phyloP scores from a whole-genome alignment of 2,329 filamentous ascomycete genomes.

The Lasiodiplodia gonubiensis region DNA sequence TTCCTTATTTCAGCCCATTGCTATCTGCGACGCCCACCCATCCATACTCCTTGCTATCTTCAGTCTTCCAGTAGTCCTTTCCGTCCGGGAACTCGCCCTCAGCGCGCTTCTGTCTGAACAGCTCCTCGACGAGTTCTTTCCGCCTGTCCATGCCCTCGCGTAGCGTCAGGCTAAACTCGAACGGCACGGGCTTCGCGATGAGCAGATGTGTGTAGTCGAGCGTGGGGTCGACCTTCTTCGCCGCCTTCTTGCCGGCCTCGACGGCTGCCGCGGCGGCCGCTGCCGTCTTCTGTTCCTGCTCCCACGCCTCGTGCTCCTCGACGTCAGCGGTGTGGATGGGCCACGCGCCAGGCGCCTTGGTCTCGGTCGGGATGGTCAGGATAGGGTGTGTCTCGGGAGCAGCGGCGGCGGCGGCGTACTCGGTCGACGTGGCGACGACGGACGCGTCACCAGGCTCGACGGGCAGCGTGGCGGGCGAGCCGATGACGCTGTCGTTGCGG shows the following conservation, averaged over 20 bases:
- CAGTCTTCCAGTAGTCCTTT: constrained; percentile 47
- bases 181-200: constrained; percentile 54
- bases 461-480: background rate
- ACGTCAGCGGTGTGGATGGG: background rate
- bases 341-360: constrained; percentile 14
- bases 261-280: background rate
- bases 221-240: constrained; percentile 46
- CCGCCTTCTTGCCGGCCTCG: constrained; percentile 30
- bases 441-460: background rate
- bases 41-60: constrained; percentile 11
- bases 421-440: background rate
- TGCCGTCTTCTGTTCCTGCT: constrained; percentile 17
- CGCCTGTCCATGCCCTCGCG: constrained; percentile 39
- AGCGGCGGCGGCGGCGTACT: constrained; percentile 9
- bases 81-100: constrained; percentile 47
- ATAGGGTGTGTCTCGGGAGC: background rate
- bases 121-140: constrained; percentile 39
- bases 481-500: constrained; percentile 12
- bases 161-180: constrained; percentile 49
- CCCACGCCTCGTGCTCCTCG: constrained; percentile 3
- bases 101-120: constrained; percentile 45
- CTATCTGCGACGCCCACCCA: constrained; percentile 20
- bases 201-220: constrained; percentile 52
- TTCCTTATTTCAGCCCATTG: background rate
- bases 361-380: background rate